Percentiles rank a stretch among this genome's conserved stretches.
These are phyloP conservation scores for Calonectria pauciramosa DNA, from an alignment of 2,329 filamentous ascomycete species.

Conservation along the genomic window DNA sequence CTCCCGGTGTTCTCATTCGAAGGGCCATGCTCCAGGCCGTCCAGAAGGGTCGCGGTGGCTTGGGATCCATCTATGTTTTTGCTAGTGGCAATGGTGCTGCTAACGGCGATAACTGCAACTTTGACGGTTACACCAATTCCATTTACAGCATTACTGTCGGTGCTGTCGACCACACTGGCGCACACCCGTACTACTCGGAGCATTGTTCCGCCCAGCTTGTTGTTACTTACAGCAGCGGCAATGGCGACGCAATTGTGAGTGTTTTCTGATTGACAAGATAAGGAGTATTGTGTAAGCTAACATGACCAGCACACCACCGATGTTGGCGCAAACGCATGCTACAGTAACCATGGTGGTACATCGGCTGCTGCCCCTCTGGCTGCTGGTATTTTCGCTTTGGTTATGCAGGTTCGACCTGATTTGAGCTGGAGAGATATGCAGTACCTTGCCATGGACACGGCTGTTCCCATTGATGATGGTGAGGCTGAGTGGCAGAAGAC, in stretches of 20 bases:
- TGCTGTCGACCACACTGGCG: constrained; percentile 86
- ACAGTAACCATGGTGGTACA: constrained; percentile 88
- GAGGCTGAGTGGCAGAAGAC: constrained; percentile 85
- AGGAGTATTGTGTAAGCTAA: constrained; percentile 27
- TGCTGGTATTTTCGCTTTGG: constrained; percentile 91
- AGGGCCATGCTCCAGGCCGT: constrained; percentile 93
- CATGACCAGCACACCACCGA: constrained; percentile 85
- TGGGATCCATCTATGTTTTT: constrained; percentile 95
- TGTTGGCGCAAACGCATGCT: constrained; percentile 86
- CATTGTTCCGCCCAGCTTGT: constrained; percentile 95
- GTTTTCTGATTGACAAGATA: background rate
- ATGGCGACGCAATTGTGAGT: constrained; percentile 83
- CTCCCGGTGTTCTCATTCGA: constrained; percentile 88
- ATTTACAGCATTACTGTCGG: constrained; percentile 99
- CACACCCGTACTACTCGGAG: constrained; percentile 97
- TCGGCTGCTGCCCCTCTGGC: constrained; percentile 95
- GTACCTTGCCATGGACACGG: constrained; percentile 88
- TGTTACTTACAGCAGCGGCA: constrained; percentile 96
- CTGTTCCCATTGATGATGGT: constrained; percentile 81
- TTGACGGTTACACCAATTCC: constrained; percentile 99
- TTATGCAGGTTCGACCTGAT: constrained; percentile 86
- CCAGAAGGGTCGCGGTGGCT: constrained; percentile 85
- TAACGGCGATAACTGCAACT: constrained; percentile 96
- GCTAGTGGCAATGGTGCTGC: constrained; percentile 92
- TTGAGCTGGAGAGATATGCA: constrained; percentile 95